phyloP scores from a whole-genome alignment of 2,329 filamentous ascomycete genomes.

The Aspergillus ibericus region DNA sequence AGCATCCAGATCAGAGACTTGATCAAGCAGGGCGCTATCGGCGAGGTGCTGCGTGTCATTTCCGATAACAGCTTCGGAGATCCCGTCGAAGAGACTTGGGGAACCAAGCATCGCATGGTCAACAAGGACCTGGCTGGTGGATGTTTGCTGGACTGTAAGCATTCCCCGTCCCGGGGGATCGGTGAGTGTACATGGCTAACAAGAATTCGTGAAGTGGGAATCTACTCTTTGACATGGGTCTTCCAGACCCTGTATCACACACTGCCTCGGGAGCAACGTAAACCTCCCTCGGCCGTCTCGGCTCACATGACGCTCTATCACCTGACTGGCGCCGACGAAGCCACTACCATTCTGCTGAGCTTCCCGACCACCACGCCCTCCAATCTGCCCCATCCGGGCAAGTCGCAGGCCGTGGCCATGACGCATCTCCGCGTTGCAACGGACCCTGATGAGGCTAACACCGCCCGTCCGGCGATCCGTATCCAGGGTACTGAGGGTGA shows the following conservation, averaged over 20 bases:
- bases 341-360: constrained; percentile 72
- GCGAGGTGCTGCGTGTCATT: constrained; percentile 57
- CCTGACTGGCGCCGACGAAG: constrained; percentile 73
- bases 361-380: constrained; percentile 62
- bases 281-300: constrained; percentile 64
- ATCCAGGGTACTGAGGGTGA: constrained; percentile 81
- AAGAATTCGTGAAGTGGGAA: constrained; percentile 58
- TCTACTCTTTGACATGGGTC: constrained; percentile 87
- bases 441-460: constrained; percentile 61
- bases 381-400: constrained; percentile 40
- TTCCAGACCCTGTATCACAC: constrained; percentile 87
- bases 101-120: constrained; percentile 72
- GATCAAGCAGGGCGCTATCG: constrained; percentile 62
- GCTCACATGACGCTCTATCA: constrained; percentile 70
- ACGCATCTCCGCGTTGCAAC: constrained; percentile 64
- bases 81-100: constrained; percentile 60
- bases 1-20: constrained; percentile 64
- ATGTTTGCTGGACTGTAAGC: constrained; percentile 67
- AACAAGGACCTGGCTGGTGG: constrained; percentile 82
- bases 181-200: background rate
- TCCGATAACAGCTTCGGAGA: constrained; percentile 64
- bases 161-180: background rate
- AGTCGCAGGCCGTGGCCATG: constrained; percentile 70
- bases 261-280: constrained; percentile 62
- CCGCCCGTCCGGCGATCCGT: constrained; percentile 66